Evolutionary conservation across 208 protist genomes (phyloP), one percentile per base, ranked within the genome.

Genomic region (Angomonas deanei): DNA sequence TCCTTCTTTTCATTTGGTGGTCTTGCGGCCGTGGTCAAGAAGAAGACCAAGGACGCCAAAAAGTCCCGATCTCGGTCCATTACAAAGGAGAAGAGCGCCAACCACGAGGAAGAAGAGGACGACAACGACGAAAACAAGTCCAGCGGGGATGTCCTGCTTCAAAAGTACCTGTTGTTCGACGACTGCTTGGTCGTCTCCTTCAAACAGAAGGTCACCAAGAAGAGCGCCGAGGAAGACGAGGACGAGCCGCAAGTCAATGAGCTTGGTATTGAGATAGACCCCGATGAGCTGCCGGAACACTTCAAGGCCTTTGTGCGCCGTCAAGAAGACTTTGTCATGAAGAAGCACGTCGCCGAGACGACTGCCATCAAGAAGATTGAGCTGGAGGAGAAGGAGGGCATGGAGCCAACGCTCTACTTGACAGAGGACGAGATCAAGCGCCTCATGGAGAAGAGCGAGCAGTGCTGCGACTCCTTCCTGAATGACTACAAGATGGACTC

Each of bases 301-400:
- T 92, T 96, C 74, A 78, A 85, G 61, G 66, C 82, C 8, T 96
- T 96, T 66, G 77, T 96, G 36, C 81, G 76, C 4, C 81, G 86
- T 0, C 89, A 96, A 64, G 80, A 92, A 19, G 86, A 96, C 67
- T 96, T 96, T 62, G 21, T 96, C 26, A 80, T 78, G 54, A 91
- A 90, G 68, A 93, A 88, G 52, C 73, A 84, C 38, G 76, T 74
- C n/a, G 63, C 61, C 0, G 42, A 56, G 2, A 36, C 31, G 2
- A 64, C 78, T 34, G 78, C 61, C 11, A 82, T 82, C 66, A 70
- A 78, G 23, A 85, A 83, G 53, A 82, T 62, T n/a, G 76, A 61
- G 0, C 70, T 93, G 52, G 78, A 85, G 19, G 86, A 96, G 56
- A 69, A 76, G 59, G 86, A 96, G 54, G 61, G 63, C 1, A 93